Conservation (phyloP, 768 basidiomycete species). For the Pholiota microspora region DNA sequence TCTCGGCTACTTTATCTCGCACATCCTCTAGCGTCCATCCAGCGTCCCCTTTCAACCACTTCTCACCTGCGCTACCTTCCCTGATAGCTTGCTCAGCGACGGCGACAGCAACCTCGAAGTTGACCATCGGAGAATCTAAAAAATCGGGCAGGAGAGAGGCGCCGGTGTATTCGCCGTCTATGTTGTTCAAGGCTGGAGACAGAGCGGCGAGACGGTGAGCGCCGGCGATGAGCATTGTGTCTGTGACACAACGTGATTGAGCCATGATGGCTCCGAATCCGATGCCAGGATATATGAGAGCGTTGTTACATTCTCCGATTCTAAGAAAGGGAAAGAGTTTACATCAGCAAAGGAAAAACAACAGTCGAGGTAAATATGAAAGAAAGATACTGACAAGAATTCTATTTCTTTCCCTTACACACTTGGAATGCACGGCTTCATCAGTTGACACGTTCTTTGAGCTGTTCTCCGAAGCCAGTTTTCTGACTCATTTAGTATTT, state of each 20-base stretch:
- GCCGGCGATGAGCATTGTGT: too few species aligned
- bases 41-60: conserved; percentile 38
- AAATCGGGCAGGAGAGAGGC: too few species aligned
- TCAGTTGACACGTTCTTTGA: not conserved
- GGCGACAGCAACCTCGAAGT: conserved; percentile 76
- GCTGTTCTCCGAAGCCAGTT: not conserved
- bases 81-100: conserved; percentile 77
- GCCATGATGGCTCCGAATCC: conserved; percentile 78
- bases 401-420: conserved; percentile 45
- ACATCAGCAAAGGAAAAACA: not conserved
- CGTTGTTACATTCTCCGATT: conserved; percentile 62
- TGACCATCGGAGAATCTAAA: too few species aligned
- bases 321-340: not conserved
- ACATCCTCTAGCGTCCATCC: conserved; percentile 41
- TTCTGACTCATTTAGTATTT: not conserved
- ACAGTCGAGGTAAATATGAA: too few species aligned
- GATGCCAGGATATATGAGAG: conserved; percentile 82
- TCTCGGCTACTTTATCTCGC: conserved; percentile 44
- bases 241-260: conserved; percentile 52
- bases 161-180: too few species aligned
- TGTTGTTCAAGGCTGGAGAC: too few species aligned
- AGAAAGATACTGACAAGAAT: conserved; percentile 42
- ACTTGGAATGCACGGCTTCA: not conserved
- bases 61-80: conserved; percentile 62
- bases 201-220: too few species aligned